Percentiles rank a stretch among this genome's conserved stretches.
Evolutionary conservation across 2,329 filamentous ascomycete species (phyloP).

Genomic region (Diaporthe ampelina): DNA sequence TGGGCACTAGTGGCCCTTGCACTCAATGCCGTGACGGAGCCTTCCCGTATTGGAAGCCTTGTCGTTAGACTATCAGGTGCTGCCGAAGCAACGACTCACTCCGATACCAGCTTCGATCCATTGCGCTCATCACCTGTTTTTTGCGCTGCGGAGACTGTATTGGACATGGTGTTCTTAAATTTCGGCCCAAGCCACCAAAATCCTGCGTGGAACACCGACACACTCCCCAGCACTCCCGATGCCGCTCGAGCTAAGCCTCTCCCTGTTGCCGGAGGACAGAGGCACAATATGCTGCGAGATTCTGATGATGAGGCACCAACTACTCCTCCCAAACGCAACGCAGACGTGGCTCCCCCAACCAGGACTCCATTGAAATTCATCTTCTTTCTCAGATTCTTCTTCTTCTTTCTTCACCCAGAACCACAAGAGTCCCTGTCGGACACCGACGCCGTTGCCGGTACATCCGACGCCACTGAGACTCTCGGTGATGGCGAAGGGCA

Average conservation of each 20-base stretch:
- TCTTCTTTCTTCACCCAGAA: background rate
- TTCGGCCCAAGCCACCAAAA: too few species aligned
- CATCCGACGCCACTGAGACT: background rate
- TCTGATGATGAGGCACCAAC: too few species aligned
- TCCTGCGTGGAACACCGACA: too few species aligned
- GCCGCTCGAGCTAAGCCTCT: too few species aligned
- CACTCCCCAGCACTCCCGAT: too few species aligned
- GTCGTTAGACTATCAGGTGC: background rate
- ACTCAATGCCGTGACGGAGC: constrained; percentile 1
- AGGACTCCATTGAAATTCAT: too few species aligned
- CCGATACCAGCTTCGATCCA: background rate
- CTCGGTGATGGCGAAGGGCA: background rate
- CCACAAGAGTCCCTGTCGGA: background rate
- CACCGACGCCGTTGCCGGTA: background rate
- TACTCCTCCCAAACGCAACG: too few species aligned
- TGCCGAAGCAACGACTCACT: background rate
- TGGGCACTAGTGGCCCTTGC: background rate
- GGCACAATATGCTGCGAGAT: too few species aligned
- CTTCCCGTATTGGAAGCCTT: background rate
- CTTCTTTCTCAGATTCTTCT: too few species aligned
- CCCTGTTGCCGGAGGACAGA: too few species aligned
- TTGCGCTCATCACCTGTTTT: background rate
- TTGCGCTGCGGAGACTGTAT: background rate
- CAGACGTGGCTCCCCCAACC: too few species aligned
- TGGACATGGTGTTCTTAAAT: constrained; percentile 7